phyloP scores from a whole-genome alignment of 2,329 filamentous ascomycete species.

The Aureobasidium sp. region DNA sequence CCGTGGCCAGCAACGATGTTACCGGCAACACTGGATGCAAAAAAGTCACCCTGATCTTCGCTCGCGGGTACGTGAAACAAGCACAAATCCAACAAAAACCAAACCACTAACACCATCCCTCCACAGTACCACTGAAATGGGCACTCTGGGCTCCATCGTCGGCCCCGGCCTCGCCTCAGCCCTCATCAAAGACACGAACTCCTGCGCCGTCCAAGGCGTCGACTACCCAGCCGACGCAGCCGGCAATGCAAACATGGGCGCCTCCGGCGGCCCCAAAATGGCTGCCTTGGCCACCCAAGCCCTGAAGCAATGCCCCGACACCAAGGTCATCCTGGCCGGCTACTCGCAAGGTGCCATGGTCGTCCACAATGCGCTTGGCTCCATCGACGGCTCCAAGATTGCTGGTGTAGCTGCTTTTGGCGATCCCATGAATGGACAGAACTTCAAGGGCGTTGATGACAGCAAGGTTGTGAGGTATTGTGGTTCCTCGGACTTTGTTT shows the following conservation, averaged over 20 bases:
- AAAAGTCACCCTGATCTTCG: conserved; percentile 49
- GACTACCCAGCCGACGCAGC: conserved; percentile 24
- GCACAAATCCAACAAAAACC: not conserved
- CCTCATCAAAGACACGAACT: conserved; percentile 19
- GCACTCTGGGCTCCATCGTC: conserved; percentile 45
- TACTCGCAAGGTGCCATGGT: conserved; percentile 26
- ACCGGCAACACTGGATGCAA: conserved; percentile 30
- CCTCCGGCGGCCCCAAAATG: conserved; percentile 22
- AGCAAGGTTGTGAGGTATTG: conserved; percentile 23
- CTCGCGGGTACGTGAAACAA: conserved; percentile 37
- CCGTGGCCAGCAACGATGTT: conserved; percentile 17
- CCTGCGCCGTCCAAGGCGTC: conserved; percentile 23
- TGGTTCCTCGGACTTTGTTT: conserved; percentile 21
- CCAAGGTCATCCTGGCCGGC: conserved; percentile 24
- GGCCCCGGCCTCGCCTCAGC: conserved; percentile 29
- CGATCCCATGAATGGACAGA: conserved; percentile 24
- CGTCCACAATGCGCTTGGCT: conserved; percentile 21
- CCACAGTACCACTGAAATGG: conserved; percentile 40
- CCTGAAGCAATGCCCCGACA: conserved; percentile 23
- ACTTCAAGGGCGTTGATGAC: conserved; percentile 21
- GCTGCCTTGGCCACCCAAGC: conserved; percentile 21
- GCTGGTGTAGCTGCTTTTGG: conserved; percentile 26
- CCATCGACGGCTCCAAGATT: conserved; percentile 21
- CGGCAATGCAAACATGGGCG: conserved; percentile 18
- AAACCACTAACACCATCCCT: not conserved